These are phyloP conservation scores for Schoenoplectus tabernaemontani DNA, from an alignment of 202 grass and related monocot species.

Conservation along the genomic window DNA sequence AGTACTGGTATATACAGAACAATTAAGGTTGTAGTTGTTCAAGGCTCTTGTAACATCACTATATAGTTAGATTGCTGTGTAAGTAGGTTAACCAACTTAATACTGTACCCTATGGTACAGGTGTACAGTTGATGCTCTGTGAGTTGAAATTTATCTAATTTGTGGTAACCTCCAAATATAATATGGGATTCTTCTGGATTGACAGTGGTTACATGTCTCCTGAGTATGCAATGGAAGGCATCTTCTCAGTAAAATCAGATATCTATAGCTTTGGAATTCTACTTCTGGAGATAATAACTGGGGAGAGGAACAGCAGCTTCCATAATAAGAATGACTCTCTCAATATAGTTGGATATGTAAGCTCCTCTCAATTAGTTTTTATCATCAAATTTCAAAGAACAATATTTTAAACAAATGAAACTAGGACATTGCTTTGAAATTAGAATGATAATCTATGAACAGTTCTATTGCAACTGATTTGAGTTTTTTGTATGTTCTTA, in stretches of 20 bases:
- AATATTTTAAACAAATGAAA: background rate
- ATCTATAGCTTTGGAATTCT: constrained; percentile 85
- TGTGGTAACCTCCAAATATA: background rate
- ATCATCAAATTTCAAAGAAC: background rate
- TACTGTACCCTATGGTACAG: too few species aligned
- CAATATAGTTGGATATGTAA: constrained; percentile 74
- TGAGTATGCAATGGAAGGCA: constrained; percentile 90
- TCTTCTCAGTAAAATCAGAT: constrained; percentile 87
- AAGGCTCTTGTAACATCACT: too few species aligned
- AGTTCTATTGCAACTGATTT: background rate
- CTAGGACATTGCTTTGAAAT: background rate
- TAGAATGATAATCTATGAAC: background rate
- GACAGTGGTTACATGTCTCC: constrained; percentile 91
- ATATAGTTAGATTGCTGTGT: background rate
- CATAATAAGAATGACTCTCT: constrained; percentile 47
- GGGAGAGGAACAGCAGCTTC: constrained; percentile 62
- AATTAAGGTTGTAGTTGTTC: too few species aligned
- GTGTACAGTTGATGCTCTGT: background rate
- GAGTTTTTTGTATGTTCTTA: too few species aligned
- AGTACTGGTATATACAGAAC: background rate
- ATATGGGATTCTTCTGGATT: constrained; percentile 19
- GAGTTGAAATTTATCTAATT: background rate
- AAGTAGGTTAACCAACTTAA: background rate
- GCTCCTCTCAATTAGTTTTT: background rate
- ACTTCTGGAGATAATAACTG: constrained; percentile 64